Base-by-base conservation (phyloP, 257 asterid genomes). In the Haberlea rhodopensis region DNA sequence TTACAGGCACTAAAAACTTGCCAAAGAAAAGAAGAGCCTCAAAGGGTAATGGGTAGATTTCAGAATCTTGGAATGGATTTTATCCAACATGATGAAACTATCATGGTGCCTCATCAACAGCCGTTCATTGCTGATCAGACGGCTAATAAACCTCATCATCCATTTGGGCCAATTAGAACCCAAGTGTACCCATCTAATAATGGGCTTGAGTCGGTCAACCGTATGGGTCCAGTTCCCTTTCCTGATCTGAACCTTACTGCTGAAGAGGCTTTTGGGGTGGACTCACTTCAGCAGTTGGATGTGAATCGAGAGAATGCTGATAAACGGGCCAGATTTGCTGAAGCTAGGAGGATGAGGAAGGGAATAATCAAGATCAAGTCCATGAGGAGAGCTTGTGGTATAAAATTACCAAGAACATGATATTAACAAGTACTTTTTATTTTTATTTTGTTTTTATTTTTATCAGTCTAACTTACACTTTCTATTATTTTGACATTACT, bases 341-440 rank as follows among this genome's bases (percentile, higher is more conserved):
- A 78, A 59, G 87, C 90, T 1, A 69, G 96, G 78, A 83, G 80
- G 86, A 46, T 57, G 16, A 79, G 96, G 57, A 79, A 2, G 70
- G 83, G 77, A 34, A 67, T 71, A 24, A 82, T 73, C 22, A 86
- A 77, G 76, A 68, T 31, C 5, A 79, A 79, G 59, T 45, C 45
- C 21, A 65, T 62, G 74, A 78, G 61, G 65, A 70, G 57, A 9
- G 67, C 62, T 22, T 65, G 53, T 48, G 61, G 72, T 65, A 37
- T 70, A 67, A 71, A 61, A 68, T 58, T 64, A 32, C 70, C 70
- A 27, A 62, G 53, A 53, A 21, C 21, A 59, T 65, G 21, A 53
- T 54, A 24, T 23, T 52, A 24, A 55, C 29, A 1, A 6, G 6
- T 57, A n/a, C 3, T 24, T 34, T 15, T 32, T 22, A n/a, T n/a